phyloP scores from a whole-genome alignment of 2,329 filamentous ascomycete species.

The Tympanopsis confertula region DNA sequence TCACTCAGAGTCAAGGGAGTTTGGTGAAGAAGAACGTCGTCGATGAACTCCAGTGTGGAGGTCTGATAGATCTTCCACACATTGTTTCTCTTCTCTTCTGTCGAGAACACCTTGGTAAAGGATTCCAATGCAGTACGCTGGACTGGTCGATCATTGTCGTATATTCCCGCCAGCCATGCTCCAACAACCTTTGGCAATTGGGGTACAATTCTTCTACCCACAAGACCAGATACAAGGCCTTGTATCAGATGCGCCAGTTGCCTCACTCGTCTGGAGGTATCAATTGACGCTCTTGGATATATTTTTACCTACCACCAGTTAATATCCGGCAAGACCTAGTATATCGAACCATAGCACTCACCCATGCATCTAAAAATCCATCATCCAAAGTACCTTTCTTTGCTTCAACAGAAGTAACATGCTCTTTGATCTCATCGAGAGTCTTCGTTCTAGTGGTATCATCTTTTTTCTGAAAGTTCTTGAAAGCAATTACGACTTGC shows the following conservation, averaged over 20 bases:
- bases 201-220: slow-evolving; percentile 47
- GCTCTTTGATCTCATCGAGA: slow-evolving; percentile 46
- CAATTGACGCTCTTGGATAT: slow-evolving; percentile 53
- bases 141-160: slow-evolving; percentile 47
- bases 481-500: slow-evolving; percentile 49
- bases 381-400: slow-evolving; percentile 37
- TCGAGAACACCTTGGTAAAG: slow-evolving; percentile 40
- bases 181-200: slow-evolving; percentile 44
- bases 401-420: slow-evolving; percentile 24
- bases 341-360: no score
- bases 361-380: slow-evolving; percentile 50
- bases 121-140: slow-evolving; percentile 45
- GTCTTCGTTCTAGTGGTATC: slow-evolving; percentile 54
- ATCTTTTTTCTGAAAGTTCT: slow-evolving; percentile 55
- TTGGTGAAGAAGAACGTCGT: slow-evolving; percentile 45
- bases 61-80: slow-evolving; percentile 49
- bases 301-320: slow-evolving; percentile 36
- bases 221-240: slow-evolving; percentile 38
- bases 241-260: slow-evolving; percentile 47
- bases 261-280: slow-evolving; percentile 46
- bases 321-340: no score
- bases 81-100: slow-evolving; percentile 43
- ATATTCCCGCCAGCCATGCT: slow-evolving; percentile 49
- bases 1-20: slow-evolving; percentile 47
- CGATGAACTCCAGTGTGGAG: slow-evolving; percentile 45